Evolutionary conservation across 148 eudicot genomes (phyloP).

Genomic region (Arctostaphylos glauca): DNA sequence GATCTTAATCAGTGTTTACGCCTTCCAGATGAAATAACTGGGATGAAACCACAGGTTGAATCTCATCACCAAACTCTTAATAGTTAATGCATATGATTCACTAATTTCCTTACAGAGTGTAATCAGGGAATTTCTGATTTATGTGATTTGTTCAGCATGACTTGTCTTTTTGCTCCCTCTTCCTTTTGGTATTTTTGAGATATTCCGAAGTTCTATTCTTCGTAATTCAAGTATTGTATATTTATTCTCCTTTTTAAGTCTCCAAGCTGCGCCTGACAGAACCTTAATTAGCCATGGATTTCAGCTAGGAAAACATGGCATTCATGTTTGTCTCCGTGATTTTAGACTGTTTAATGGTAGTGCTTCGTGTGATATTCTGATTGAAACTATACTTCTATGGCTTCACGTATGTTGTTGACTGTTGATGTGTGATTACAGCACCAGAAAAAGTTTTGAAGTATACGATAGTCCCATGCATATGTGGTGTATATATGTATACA

Average conservation of each 20-base stretch:
- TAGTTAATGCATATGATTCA: background rate
- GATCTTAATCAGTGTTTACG: constrained; percentile 80
- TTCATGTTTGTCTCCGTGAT: background rate
- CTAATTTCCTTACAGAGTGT: background rate
- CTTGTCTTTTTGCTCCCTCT: background rate
- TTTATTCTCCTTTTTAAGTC: background rate
- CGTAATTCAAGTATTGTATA: background rate
- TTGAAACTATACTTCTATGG: background rate
- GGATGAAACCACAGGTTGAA: constrained; percentile 69
- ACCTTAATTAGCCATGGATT: background rate
- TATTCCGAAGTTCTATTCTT: background rate
- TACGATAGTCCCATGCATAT: background rate
- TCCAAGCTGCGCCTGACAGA: background rate
- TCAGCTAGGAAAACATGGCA: background rate
- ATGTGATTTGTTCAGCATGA: background rate
- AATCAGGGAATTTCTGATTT: background rate
- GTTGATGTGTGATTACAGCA: background rate
- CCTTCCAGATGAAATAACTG: constrained; percentile 85
- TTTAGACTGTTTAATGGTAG: background rate
- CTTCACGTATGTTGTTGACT: background rate
- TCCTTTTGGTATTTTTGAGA: background rate
- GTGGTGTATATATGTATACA: background rate
- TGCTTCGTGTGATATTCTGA: background rate
- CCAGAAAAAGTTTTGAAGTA: background rate
- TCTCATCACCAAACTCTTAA: background rate